Evolutionary conservation across 805 yeast genomes (phyloP).

Genomic region (Yarrowia bubula): DNA sequence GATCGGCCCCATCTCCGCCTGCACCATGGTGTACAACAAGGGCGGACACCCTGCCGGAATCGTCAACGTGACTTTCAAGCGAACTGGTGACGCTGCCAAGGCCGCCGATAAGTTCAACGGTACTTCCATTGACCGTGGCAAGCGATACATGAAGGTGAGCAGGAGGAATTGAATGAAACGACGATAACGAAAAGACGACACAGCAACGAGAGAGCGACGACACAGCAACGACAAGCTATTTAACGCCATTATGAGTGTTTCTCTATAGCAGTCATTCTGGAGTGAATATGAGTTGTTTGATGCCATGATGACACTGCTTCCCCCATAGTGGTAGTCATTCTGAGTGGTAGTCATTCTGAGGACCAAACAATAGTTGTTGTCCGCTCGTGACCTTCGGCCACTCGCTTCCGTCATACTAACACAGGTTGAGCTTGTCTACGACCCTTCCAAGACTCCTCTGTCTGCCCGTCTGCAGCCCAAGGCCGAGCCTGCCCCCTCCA

Average conservation of each 20-base stretch:
- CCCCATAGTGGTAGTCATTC: neutral
- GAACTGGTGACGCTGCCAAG: slow-evolving; percentile 63
- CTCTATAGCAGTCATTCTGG: too few relatives aligned
- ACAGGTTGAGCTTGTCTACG: slow-evolving; percentile 71
- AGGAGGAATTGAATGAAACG: neutral
- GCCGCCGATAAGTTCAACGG: slow-evolving; percentile 86
- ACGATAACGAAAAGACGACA: neutral
- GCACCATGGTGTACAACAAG: slow-evolving; percentile 75
- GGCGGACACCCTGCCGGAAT: slow-evolving; percentile 88
- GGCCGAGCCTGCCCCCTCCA: slow-evolving; percentile 30
- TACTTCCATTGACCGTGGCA: slow-evolving; percentile 90
- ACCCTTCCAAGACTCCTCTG: slow-evolving; percentile 64
- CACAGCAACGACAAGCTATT: too few relatives aligned
- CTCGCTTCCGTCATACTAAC: slow-evolving; percentile 29
- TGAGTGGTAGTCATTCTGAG: too few relatives aligned
- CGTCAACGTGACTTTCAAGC: slow-evolving; percentile 79
- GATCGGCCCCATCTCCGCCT: slow-evolving; percentile 78
- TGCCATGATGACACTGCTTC: neutral
- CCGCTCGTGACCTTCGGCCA: too few relatives aligned
- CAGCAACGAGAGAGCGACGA: too few relatives aligned
- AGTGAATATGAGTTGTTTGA: too few relatives aligned
- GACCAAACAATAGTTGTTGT: too few relatives aligned
- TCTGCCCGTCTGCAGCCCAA: slow-evolving; percentile 68
- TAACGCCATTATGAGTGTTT: too few relatives aligned
- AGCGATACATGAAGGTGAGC: slow-evolving; percentile 59